phyloP scores from a whole-genome alignment of 345 rosid species.

The Gossypium australe region DNA sequence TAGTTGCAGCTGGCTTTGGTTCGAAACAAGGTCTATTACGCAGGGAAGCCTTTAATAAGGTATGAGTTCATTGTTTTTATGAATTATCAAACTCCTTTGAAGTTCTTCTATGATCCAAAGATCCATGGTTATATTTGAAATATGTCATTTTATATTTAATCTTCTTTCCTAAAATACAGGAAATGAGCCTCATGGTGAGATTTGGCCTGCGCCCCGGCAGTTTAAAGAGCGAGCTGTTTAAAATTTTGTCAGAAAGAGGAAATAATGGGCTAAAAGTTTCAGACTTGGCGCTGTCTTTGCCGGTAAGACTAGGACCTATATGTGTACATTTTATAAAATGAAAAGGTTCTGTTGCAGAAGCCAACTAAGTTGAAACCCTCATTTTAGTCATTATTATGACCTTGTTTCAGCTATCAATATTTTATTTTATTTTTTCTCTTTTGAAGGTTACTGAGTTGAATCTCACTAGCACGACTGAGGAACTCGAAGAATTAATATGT shows the following conservation, averaged over 20 bases:
- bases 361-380: background rate
- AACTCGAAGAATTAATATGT: slow-evolving; percentile 58
- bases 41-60: slow-evolving; percentile 65
- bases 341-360: background rate
- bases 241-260: slow-evolving; percentile 57
- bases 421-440: background rate
- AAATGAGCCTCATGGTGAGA: slow-evolving; percentile 66
- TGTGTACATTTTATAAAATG: background rate
- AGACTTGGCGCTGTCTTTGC: slow-evolving; percentile 55
- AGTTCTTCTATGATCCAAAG: background rate
- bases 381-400: background rate
- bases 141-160: slow-evolving; percentile 9
- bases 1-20: slow-evolving; percentile 92
- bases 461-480: slow-evolving; percentile 50
- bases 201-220: slow-evolving; percentile 67
- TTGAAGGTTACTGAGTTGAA: slow-evolving; percentile 66
- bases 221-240: slow-evolving; percentile 80
- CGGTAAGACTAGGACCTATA: slow-evolving; percentile 34
- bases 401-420: background rate
- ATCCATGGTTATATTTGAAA: background rate
- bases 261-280: slow-evolving; percentile 64
- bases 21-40: slow-evolving; percentile 47
- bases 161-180: slow-evolving; percentile 35
- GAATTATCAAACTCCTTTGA: background rate
- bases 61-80: slow-evolving; percentile 16